Evolutionary conservation across 345 rosid species (phyloP).

Genomic region (Rhodamnia argentea): DNA sequence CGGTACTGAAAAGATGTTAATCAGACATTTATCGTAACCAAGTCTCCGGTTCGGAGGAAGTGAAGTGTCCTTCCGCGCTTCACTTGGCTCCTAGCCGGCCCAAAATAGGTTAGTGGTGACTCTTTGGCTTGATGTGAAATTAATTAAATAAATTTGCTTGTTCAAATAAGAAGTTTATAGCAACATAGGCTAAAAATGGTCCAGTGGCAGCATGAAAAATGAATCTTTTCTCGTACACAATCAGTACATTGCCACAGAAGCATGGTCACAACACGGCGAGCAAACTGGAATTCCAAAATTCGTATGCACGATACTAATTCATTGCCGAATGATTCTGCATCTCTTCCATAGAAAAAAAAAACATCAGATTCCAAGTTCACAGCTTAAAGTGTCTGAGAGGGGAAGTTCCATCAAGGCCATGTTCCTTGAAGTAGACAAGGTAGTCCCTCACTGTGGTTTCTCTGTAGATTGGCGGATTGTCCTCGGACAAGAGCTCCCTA

Average conservation of each 20-base stretch:
- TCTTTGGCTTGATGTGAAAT: too few species aligned
- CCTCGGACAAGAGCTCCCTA: constrained; percentile 20
- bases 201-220: neutral
- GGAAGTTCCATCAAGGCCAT: constrained; percentile 6
- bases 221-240: neutral
- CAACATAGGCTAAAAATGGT: neutral
- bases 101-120: too few species aligned
- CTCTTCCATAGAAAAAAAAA: neutral
- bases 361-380: neutral
- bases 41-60: too few species aligned
- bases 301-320: neutral
- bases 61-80: too few species aligned
- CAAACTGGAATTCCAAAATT: neutral
- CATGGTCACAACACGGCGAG: neutral
- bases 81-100: too few species aligned
- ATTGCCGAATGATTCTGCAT: neutral
- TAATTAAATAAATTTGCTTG: neutral
- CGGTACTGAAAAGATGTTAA: too few species aligned
- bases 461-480: constrained; percentile 23
- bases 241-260: neutral
- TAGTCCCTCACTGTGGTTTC: constrained; percentile 16
- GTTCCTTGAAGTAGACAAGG: neutral
- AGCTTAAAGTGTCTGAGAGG: constrained; percentile 14
- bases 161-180: neutral
- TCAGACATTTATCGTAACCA: too few species aligned